Conservation (phyloP, 495 filamentous ascomycete genomes). For the Pseudomonodictys pantanalensis region DNA sequence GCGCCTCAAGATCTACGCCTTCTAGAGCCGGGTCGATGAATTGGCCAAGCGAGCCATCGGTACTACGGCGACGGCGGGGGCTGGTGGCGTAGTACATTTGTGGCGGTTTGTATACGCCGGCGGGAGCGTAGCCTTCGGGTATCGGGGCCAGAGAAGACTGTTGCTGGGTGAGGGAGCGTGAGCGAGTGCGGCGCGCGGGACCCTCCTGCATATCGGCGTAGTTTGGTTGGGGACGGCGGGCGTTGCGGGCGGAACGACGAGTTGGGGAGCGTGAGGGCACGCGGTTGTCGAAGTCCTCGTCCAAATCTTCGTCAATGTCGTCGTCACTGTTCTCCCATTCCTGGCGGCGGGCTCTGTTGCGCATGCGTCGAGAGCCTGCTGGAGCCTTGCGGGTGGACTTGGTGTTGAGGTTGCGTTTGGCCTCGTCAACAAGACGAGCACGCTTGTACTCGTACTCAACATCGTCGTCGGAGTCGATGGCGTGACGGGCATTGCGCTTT, state of each 20-base stretch:
- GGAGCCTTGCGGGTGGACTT: background rate
- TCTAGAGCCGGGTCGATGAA: too few species aligned
- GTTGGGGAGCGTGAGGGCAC: background rate
- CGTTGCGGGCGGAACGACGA: too few species aligned
- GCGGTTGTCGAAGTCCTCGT: background rate
- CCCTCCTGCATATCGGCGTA: background rate
- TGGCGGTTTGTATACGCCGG: too few species aligned
- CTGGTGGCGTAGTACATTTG: too few species aligned
- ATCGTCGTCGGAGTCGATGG: background rate
- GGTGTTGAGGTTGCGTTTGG: background rate
- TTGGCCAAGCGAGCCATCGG: too few species aligned
- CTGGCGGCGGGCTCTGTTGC: background rate
- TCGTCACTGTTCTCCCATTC: background rate
- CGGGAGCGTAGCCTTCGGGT: background rate
- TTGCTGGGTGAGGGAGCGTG: background rate
- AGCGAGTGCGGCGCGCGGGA: background rate
- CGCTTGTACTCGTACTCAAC: background rate
- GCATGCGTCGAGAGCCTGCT: background rate
- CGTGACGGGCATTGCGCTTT: background rate
- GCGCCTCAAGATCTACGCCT: too few species aligned
- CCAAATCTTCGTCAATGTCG: background rate
- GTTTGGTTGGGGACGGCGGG: background rate
- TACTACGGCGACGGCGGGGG: too few species aligned
- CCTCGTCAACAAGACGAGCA: background rate
- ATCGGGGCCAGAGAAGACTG: background rate